Conservation (phyloP, 2,329 filamentous ascomycete species). For the Ambrosiella xylebori region DNA sequence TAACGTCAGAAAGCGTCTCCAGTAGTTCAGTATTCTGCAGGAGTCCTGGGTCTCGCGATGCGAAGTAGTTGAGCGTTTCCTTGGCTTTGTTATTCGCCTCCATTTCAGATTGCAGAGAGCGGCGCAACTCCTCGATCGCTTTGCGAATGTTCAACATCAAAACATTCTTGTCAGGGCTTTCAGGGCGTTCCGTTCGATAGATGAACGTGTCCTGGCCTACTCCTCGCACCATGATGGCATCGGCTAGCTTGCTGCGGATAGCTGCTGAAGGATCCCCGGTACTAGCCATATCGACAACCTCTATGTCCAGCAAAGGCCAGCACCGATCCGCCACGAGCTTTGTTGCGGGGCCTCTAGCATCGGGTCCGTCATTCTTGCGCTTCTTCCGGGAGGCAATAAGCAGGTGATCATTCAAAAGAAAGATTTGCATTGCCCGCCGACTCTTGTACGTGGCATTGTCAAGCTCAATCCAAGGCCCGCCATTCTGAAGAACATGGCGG, state of each 20-base stretch:
- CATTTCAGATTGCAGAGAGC: conserved; percentile 68
- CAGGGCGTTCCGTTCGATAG: conserved; percentile 73
- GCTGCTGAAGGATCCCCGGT: conserved; percentile 35
- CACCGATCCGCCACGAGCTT: conserved; percentile 88
- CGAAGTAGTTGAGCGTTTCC: conserved; percentile 75
- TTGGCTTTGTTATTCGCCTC: conserved; percentile 71
- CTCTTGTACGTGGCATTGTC: conserved; percentile 97
- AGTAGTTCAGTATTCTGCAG: conserved; percentile 66
- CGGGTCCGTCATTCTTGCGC: conserved; percentile 57
- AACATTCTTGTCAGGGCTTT: conserved; percentile 59
- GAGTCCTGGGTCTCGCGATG: conserved; percentile 57
- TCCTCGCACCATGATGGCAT: conserved; percentile 76
- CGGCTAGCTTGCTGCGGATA: conserved; percentile 47
- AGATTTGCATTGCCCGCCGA: conserved; percentile 71
- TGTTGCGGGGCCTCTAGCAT: conserved; percentile 35
- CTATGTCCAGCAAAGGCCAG: conserved; percentile 84
- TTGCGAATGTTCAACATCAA: conserved; percentile 83
- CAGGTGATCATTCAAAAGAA: conserved; percentile 85
- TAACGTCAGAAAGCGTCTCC: conserved; percentile 59
- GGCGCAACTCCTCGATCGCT: conserved; percentile 78
- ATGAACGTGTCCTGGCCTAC: conserved; percentile 85
- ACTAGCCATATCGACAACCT: conserved; percentile 73
- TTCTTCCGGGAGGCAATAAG: conserved; percentile 86
- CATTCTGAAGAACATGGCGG: conserved; percentile 88
- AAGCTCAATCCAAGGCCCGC: conserved; percentile 83